Evolutionary conservation across 768 basidiomycete genomes (phyloP).

Genomic region (Pleurotus ostreatus): DNA sequence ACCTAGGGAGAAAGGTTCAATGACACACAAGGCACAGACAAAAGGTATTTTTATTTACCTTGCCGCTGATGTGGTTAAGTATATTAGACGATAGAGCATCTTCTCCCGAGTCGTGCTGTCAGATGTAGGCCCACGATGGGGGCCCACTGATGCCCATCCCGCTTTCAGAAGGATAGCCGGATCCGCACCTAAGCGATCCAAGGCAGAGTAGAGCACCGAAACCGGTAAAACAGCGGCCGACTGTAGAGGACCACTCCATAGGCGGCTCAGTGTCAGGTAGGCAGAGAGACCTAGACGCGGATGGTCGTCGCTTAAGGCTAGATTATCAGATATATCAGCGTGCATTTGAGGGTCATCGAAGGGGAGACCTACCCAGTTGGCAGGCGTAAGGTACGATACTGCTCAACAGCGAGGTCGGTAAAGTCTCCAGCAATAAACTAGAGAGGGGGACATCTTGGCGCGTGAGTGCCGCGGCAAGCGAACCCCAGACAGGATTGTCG

Average conservation of each 20-base stretch:
- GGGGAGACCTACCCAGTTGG: slow-evolving; percentile 29
- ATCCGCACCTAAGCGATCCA: slow-evolving; percentile 44
- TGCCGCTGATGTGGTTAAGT: slow-evolving; percentile 38
- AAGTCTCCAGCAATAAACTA: neutral
- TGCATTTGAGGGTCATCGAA: neutral
- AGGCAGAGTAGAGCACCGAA: slow-evolving; percentile 27
- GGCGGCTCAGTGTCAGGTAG: slow-evolving; percentile 26
- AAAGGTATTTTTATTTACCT: slow-evolving; percentile 26
- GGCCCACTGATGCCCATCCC: slow-evolving; percentile 3
- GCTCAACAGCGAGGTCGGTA: neutral
- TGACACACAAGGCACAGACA: neutral
- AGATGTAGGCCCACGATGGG: slow-evolving; percentile 11
- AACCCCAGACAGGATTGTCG: slow-evolving; percentile 11
- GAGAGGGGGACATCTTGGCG: slow-evolving; percentile 10
- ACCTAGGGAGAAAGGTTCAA: slow-evolving; percentile 19
- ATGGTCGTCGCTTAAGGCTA: slow-evolving; percentile 24
- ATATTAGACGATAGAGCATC: slow-evolving; percentile 36
- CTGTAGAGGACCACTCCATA: slow-evolving; percentile 22
- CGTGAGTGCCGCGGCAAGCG: slow-evolving; percentile 27
- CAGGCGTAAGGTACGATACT: slow-evolving; percentile 37
- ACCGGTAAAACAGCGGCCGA: slow-evolving; percentile 26
- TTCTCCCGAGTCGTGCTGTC: slow-evolving; percentile 21
- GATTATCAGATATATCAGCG: slow-evolving; percentile 12
- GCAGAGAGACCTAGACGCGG: slow-evolving; percentile 21
- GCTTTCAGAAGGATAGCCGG: slow-evolving; percentile 32